Base-by-base conservation (phyloP, 352 stramenopile species). In the Pythium oligandrum region DNA sequence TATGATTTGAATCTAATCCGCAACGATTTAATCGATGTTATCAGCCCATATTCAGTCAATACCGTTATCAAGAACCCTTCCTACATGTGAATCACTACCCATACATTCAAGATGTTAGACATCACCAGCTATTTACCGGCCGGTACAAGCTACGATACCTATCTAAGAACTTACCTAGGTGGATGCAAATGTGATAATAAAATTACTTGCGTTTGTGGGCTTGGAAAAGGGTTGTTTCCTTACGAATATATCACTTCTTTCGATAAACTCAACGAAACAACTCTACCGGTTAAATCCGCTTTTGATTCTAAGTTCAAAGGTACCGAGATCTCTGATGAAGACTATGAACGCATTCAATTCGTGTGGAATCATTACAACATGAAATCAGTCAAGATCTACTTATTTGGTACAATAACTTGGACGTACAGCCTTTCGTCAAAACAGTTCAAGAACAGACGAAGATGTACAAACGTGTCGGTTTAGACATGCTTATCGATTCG, bases 321-420 rank as follows among this genome's bases (percentile, higher is more conserved):
- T n/a, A 67, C 37, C 26, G 46, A 40, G 5, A 61, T 63, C 36
- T 30, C 8, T 48, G 34, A 61, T 46, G 45, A 48, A 49, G 61
- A 68, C 0, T 70, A 71, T 9, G 17, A 68, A 35, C 37, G 50
- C 12, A 42, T 68, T 17, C 36, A 71, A 40, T 71, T 62, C 7
- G 66, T 63, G 0, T 69, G 62, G 62, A 32, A 59, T 9, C 48
- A 66, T 36, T 61, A 69, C 39, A 39, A 57, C 2, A 71, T 68
- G 64, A 66, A 71, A n/a, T 48, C 44, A 0, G 44, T 71, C 37
- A 61, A 35, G 59, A 72, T 26, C 38, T 72, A 40, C 48, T 72
- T 3, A 44, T 59, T 8, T 72, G 63, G 59, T 67, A 71, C 43
- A 71, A 64, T 38, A 67, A 64, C 51, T 45, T 71, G 2, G 63